A percentile compares a stretch with the other conserved stretches of the same genome.
These are phyloP conservation scores for Colletotrichum musicola DNA, from an alignment of 2,329 filamentous ascomycete genomes.

Conservation along the genomic window DNA sequence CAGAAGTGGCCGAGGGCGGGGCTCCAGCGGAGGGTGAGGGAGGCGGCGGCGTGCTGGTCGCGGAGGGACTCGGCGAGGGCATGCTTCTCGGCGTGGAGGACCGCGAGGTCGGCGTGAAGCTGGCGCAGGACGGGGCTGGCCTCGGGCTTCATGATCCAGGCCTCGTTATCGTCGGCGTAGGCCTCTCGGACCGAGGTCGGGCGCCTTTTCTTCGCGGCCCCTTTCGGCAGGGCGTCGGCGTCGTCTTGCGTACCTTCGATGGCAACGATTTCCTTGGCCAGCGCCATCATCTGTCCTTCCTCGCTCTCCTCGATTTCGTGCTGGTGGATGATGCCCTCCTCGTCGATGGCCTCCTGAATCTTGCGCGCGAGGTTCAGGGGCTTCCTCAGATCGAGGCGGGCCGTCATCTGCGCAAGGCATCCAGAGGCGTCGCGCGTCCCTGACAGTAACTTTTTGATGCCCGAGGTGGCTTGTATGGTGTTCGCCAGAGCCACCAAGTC, in stretches of 20 bases:
- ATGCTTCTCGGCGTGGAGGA: conserved; percentile 70
- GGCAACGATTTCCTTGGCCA: conserved; percentile 79
- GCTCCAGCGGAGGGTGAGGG: conserved; percentile 86
- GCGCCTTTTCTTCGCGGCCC: conserved; percentile 56
- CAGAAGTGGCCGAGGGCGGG: conserved; percentile 90
- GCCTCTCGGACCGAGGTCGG: conserved; percentile 64
- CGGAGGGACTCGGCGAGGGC: conserved; percentile 72
- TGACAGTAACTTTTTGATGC: conserved; percentile 67
- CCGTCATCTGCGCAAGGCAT: conserved; percentile 61
- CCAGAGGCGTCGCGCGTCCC: conserved; percentile 41
- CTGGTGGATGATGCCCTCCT: conserved; percentile 86
- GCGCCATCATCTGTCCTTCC: conserved; percentile 75
- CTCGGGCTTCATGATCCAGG: conserved; percentile 74
- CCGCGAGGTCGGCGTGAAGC: conserved; percentile 77
- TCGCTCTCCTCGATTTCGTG: conserved; percentile 82
- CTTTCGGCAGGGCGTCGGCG: conserved; percentile 67
- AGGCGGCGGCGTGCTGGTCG: conserved; percentile 69
- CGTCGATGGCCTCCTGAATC: conserved; percentile 87
- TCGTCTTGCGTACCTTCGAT: conserved; percentile 74
- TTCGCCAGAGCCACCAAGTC: conserved; percentile 87
- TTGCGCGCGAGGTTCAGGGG: conserved; percentile 76
- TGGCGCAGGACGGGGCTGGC: conserved; percentile 75
- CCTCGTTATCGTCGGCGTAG: conserved; percentile 71
- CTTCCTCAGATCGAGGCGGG: conserved; percentile 74
- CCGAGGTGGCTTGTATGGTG: conserved; percentile 81